Evolutionary conservation across 129 eudicot species (phyloP), one percentile per base, ranked within the genome.

Genomic region (Mikania micrantha): DNA sequence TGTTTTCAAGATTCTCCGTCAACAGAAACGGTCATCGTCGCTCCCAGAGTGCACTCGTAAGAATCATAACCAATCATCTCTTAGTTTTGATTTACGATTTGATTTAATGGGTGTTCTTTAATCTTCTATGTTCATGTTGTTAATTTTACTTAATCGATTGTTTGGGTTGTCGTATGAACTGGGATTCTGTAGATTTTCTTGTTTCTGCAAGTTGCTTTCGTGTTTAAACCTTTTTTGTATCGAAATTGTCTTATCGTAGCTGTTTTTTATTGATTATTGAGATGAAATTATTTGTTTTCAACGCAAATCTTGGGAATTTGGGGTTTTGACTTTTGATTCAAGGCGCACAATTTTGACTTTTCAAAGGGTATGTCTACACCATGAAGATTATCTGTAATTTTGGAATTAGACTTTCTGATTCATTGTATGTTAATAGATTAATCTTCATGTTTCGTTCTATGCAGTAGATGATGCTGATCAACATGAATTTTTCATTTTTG

Each of bases 41-140:
- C 9, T 65, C 90, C 9, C 95, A 90, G 68, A 85, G 92, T 72
- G 86, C 97, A 28, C 87, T 91, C 47, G 97, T 91, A 78, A 90
- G 85, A 13, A 17, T 28, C 32, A 50, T 3, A 29, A 29, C 34
- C 4, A 29, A 29, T 29, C 6, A 27, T 62, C 42, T 48, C 32
- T 27, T n/a, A n/a, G n/a, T n/a, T n/a, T n/a, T n/a, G n/a, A 12
- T 27, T 56, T 1, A 25, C 71, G 21, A 34, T 42, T 52, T 0
- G 32, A 32, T 2, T 41, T 57, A 16, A 36, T 34, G 2, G 12
- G 22, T 69, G 54, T 47, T 45, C 49, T 5, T 63, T 60, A 42
- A 64, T 40, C 42, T 2, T 17, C 12, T 27, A 7, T 19, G 29
- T 32, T 40, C 7, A 31, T 29, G 25, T 20, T n/a, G n/a, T n/a